phyloP scores from a whole-genome alignment of 768 basidiomycete species.

The Cubamyces lactineus region DNA sequence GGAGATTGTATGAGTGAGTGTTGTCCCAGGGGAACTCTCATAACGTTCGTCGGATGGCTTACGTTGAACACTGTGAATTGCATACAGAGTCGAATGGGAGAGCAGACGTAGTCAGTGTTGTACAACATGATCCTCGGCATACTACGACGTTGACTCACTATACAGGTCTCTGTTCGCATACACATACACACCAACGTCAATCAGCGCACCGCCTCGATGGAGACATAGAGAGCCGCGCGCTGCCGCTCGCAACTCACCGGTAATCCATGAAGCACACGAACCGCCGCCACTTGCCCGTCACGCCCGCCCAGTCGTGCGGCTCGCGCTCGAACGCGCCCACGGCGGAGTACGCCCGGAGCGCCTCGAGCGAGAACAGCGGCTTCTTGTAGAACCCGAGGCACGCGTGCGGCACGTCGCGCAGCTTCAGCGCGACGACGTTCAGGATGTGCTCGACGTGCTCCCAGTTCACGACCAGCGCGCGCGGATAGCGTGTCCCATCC shows the following conservation, averaged over 20 bases:
- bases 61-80: constrained; percentile 37
- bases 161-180: constrained; percentile 1
- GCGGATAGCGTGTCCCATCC: neutral
- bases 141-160: neutral
- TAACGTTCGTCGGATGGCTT: too few species aligned
- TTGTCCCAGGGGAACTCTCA: too few species aligned
- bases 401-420: constrained; percentile 28
- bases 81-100: too few species aligned
- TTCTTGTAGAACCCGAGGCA: constrained; percentile 38
- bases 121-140: too few species aligned
- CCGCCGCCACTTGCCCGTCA: constrained; percentile 75
- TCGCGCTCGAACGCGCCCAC: constrained; percentile 41
- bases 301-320: constrained; percentile 69
- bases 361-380: constrained; percentile 56
- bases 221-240: neutral
- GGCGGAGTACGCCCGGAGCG: constrained; percentile 58
- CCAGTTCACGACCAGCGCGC: constrained; percentile 55
- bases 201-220: neutral
- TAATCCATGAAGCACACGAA: constrained; percentile 83
- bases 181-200: too few species aligned
- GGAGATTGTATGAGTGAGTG: neutral
- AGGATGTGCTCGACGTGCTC: constrained; percentile 60
- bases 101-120: too few species aligned
- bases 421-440: constrained; percentile 34
- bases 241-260: constrained; percentile 42